Evolutionary conservation across 2,329 filamentous ascomycete genomes (phyloP), one percentile per base, ranked within the genome.

Genomic region (Claviceps paspali): DNA sequence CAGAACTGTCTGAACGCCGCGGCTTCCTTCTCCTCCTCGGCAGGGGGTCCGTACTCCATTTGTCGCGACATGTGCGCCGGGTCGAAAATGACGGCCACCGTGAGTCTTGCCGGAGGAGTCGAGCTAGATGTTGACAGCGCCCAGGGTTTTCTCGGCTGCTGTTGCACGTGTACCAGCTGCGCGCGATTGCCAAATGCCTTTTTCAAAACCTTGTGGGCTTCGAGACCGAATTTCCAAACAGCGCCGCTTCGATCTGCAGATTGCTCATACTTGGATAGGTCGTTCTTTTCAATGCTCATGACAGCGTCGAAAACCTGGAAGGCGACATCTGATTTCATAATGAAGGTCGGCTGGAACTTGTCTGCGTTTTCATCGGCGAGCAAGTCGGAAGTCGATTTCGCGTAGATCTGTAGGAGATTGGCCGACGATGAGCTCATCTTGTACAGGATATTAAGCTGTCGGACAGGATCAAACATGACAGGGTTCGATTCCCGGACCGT

Each of bases 391-490:
- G 86, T 88, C 30, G 73, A 68, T 43, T 68, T 74, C 29, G 88
- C 85, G 52, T 94, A 79, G 37, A 78, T 70, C 33, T 76, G 76
- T 30, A 98, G 65, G 40, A 79, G 57, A 18, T 63, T 62, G 46
- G 87, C 92, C 7, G 87, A 91, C 79, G 82, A 94, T 11, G 74
- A 60, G 1, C 76, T 81, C 82, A 95, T 93, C 57, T 94, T 95
- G 62, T 79, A 95, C 5, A 93, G 62, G 15, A 96, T 51, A 47
- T 98, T 98, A 38, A 92, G 63, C 22, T 76, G 73, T 43, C 82
- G 71, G 18, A 65, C 64, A 0, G 76, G 73, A 53, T 96, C 88
- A 51, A 82, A 94, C 34, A 95, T 63, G 22, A 87, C 68, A 1
- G 91, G 87, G 0, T 65, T 60, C 17, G 38, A 55, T 56, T 66